Evolutionary conservation across 1,139 yeast genomes (phyloP).

Genomic region (Zhuliangozyma parablackwelliae): DNA sequence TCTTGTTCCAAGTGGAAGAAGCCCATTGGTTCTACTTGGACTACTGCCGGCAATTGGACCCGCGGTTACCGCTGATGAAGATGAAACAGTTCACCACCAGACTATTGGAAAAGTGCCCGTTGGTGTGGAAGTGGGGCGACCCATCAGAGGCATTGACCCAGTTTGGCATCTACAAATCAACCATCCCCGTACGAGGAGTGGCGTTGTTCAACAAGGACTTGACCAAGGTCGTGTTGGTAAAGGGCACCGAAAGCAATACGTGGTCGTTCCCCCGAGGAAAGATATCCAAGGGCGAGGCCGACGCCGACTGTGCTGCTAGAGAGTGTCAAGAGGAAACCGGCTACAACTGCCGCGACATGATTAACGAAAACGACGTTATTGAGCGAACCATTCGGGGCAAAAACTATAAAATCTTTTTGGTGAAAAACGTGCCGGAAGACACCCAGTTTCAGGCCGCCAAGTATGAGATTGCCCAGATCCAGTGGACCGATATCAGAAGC

Average conservation of each 20-base stretch:
- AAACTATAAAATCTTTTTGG: slow-evolving; percentile 78
- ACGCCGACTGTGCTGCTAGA: slow-evolving; percentile 87
- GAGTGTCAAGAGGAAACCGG: slow-evolving; percentile 97
- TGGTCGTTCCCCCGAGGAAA: slow-evolving; percentile 99
- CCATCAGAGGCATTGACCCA: slow-evolving; percentile 68
- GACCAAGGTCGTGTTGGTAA: slow-evolving; percentile 71
- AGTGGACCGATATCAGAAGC: slow-evolving; percentile 41
- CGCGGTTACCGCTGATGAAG: slow-evolving; percentile 71
- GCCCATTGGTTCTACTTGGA: slow-evolving; percentile 98
- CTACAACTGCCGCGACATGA: slow-evolving; percentile 65
- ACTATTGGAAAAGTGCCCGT: slow-evolving; percentile 74
- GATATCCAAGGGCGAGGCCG: slow-evolving; percentile 88
- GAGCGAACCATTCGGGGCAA: slow-evolving; percentile 83
- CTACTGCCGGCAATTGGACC: slow-evolving; percentile 70
- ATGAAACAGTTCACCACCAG: slow-evolving; percentile 75
- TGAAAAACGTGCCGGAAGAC: slow-evolving; percentile 75
- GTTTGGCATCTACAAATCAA: slow-evolving; percentile 80
- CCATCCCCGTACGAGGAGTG: slow-evolving; percentile 95
- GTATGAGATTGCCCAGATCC: slow-evolving; percentile 68
- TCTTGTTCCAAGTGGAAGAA: slow-evolving; percentile 92
- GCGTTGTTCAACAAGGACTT: slow-evolving; percentile 74
- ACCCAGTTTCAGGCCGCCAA: slow-evolving; percentile 77
- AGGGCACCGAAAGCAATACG: slow-evolving; percentile 75
- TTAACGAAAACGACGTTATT: slow-evolving; percentile 66
- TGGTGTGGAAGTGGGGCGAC: slow-evolving; percentile 82